Conservation (phyloP, 148 eudicot genomes). For the Rhododendron kiyosumense region DNA sequence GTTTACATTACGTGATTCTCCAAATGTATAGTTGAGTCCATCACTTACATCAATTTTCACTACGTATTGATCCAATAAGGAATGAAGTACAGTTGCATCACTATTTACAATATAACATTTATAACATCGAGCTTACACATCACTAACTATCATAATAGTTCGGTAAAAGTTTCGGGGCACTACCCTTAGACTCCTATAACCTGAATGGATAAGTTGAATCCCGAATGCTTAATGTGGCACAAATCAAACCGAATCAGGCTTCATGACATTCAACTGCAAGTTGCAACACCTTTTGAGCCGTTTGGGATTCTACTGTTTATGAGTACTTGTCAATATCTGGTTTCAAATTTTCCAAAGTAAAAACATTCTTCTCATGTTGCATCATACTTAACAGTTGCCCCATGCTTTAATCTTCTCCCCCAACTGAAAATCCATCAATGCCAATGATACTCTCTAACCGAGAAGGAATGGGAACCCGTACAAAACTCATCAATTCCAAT, state of each 20-base stretch:
- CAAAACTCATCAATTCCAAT: too few relatives aligned
- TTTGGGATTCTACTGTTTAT: background rate
- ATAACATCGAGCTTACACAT: background rate
- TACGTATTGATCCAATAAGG: too few relatives aligned
- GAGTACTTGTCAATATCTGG: background rate
- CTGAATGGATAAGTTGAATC: background rate
- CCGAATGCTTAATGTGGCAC: background rate
- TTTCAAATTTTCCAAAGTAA: background rate
- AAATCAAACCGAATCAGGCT: background rate
- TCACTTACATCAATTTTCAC: too few relatives aligned
- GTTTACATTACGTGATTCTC: too few relatives aligned
- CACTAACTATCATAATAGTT: background rate
- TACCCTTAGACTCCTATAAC: background rate
- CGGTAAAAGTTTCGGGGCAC: too few relatives aligned
- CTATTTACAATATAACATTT: too few relatives aligned
- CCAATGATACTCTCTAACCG: background rate
- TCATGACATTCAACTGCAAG: background rate
- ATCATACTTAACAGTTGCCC: background rate
- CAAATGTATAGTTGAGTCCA: too few relatives aligned
- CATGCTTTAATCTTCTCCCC: background rate
- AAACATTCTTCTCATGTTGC: background rate
- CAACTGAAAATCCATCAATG: background rate
- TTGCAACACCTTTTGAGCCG: background rate
- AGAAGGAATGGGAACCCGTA: background rate
- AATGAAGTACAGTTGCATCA: too few relatives aligned